Conservation (phyloP, 106 monocot genomes). For the Vanilla planifolia region DNA sequence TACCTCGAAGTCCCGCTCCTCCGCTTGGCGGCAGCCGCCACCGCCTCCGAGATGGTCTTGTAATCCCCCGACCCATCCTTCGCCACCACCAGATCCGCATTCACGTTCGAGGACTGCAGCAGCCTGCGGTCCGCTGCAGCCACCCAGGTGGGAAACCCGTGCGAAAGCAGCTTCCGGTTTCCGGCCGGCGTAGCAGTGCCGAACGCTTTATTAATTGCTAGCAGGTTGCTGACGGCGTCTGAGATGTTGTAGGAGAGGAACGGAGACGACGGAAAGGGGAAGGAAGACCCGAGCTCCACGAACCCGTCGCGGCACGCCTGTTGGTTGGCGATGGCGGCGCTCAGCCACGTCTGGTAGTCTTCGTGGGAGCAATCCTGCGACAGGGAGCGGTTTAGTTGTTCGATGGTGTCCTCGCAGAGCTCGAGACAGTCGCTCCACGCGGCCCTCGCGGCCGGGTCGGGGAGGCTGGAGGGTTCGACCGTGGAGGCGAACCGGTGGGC, state of each 20-base stretch:
- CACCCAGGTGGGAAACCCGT: slow-evolving; percentile 8
- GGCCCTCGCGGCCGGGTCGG: slow-evolving; percentile 5
- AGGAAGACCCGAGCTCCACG: slow-evolving; percentile 2
- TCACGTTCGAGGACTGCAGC: slow-evolving; percentile 13
- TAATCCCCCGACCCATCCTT: slow-evolving; percentile 15
- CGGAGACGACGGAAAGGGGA: not conserved
- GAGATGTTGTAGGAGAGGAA: slow-evolving; percentile 13
- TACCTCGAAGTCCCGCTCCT: slow-evolving; percentile 10
- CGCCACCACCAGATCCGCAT: slow-evolving; percentile 14
- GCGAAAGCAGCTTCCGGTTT: not conserved
- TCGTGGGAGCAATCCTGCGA: not conserved
- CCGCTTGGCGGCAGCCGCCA: slow-evolving; percentile 5
- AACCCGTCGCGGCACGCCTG: slow-evolving; percentile 18
- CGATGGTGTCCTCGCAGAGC: slow-evolving; percentile 15
- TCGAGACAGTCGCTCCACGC: slow-evolving; percentile 18
- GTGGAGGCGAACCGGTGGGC: slow-evolving; percentile 4
- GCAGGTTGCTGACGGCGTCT: slow-evolving; percentile 11
- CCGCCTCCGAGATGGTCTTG: slow-evolving; percentile 15
- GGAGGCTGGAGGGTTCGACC: not conserved
- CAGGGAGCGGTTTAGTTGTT: slow-evolving; percentile 8
- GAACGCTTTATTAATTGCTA: slow-evolving; percentile 12
- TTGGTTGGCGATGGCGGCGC: slow-evolving; percentile 22
- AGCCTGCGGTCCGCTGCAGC: slow-evolving; percentile 10
- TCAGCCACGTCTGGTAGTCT: slow-evolving; percentile 22
- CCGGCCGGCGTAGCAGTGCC: slow-evolving; percentile 3